phyloP scores from a whole-genome alignment of 306 rosid genomes.

The Sechiopsis laciniata region DNA sequence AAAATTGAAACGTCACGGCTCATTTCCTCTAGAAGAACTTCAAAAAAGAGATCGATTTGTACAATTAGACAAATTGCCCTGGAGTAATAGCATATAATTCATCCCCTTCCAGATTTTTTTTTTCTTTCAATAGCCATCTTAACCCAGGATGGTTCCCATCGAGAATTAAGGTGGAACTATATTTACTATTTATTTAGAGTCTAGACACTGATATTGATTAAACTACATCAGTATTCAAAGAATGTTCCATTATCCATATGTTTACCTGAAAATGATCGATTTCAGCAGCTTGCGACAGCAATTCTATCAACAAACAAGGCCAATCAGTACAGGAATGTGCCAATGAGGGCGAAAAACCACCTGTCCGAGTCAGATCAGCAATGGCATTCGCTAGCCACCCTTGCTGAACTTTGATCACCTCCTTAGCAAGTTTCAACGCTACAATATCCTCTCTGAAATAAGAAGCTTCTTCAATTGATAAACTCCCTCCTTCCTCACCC shows the following conservation, averaged over 20 bases:
- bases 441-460: constrained; percentile 9
- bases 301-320: constrained; percentile 82
- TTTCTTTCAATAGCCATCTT: no score
- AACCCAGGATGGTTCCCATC: no score
- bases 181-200: neutral
- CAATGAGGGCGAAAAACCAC: constrained; percentile 60
- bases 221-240: constrained; percentile 14
- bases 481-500: no score
- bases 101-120: no score
- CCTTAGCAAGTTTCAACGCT: constrained; percentile 52
- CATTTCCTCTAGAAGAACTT: no score
- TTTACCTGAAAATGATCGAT: constrained; percentile 81
- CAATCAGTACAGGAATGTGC: constrained; percentile 75
- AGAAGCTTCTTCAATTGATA: no score
- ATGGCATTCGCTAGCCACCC: constrained; percentile 68
- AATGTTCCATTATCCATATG: neutral
- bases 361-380: constrained; percentile 50
- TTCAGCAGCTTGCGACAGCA: constrained; percentile 87
- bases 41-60: neutral
- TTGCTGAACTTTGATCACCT: constrained; percentile 55
- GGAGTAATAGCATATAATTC: no score
- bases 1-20: no score
- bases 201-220: neutral
- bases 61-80: no score
- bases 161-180: no score